Evolutionary conservation across 768 basidiomycete species (phyloP).

Genomic region (Russula emetica): DNA sequence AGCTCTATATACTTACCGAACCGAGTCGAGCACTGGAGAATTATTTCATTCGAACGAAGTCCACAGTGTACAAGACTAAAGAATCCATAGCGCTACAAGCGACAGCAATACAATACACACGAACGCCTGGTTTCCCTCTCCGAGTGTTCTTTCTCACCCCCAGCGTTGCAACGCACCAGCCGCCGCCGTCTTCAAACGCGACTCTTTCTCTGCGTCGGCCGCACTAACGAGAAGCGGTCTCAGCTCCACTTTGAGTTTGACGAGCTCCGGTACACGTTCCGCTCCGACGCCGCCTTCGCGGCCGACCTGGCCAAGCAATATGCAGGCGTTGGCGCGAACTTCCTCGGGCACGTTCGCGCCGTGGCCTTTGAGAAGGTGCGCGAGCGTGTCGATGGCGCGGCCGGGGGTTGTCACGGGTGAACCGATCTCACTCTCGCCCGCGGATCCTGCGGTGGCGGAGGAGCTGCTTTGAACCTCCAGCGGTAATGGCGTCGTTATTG

Average conservation of each 20-base stretch:
- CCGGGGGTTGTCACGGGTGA: constrained; percentile 50
- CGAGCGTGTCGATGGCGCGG: constrained; percentile 64
- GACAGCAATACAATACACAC: constrained; percentile 19
- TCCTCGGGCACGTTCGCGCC: constrained; percentile 57
- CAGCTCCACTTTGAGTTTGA: constrained; percentile 48
- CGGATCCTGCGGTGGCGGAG: constrained; percentile 36
- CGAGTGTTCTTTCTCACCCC: constrained; percentile 3
- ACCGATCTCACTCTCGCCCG: constrained; percentile 41
- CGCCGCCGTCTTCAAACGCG: constrained; percentile 40
- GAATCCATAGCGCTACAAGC: constrained; percentile 25
- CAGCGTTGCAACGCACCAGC: constrained; percentile 37
- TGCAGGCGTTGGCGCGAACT: constrained; percentile 72
- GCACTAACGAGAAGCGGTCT: constrained; percentile 49
- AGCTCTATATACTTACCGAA: not conserved
- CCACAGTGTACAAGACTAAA: constrained; percentile 1
- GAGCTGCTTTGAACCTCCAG: constrained; percentile 35
- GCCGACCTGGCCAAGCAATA: constrained; percentile 61
- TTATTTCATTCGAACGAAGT: constrained; percentile 2
- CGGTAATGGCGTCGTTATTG: constrained; percentile 50
- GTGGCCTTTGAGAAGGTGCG: constrained; percentile 53
- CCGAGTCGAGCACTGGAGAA: not conserved
- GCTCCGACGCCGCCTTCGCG: constrained; percentile 49
- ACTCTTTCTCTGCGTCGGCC: constrained; percentile 37
- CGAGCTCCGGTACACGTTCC: constrained; percentile 35
- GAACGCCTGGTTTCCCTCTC: not conserved